Evolutionary conservation across 768 basidiomycete species (phyloP).

Genomic region (Thelephora aurantiotincta): DNA sequence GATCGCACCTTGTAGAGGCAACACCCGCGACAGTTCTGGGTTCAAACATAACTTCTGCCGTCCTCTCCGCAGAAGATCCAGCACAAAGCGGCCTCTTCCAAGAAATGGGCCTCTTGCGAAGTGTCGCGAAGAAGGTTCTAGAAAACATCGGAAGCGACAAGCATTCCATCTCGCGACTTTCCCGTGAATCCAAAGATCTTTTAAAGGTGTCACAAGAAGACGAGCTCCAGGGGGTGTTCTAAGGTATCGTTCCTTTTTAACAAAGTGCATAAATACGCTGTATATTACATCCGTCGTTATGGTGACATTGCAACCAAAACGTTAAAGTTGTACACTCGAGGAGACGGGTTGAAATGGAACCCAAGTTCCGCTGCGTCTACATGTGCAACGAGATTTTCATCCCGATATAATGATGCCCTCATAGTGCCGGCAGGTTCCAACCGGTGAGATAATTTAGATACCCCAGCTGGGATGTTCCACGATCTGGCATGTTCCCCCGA

Average conservation of each 20-base stretch:
- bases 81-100: slow-evolving; percentile 45
- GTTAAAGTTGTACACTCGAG: slow-evolving; percentile 26
- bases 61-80: slow-evolving; percentile 27
- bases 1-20: slow-evolving; percentile 48
- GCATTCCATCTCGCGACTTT: slow-evolving; percentile 61
- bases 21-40: slow-evolving; percentile 53
- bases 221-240: not conserved
- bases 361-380: slow-evolving; percentile 13
- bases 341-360: slow-evolving; percentile 18
- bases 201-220: slow-evolving; percentile 17
- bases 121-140: slow-evolving; percentile 59
- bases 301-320: slow-evolving; percentile 17
- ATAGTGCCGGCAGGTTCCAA: slow-evolving; percentile 15
- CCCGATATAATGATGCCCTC: slow-evolving; percentile 16
- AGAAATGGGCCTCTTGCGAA: slow-evolving; percentile 41
- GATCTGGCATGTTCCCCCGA: slow-evolving; percentile 7
- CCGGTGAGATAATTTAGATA: slow-evolving; percentile 20
- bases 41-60: slow-evolving; percentile 44
- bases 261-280: not conserved
- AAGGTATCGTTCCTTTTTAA: not conserved
- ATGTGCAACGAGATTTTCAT: slow-evolving; percentile 13
- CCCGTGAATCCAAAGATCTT: slow-evolving; percentile 70
- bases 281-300: not conserved
- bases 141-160: slow-evolving; percentile 57
- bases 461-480: slow-evolving; percentile 15